These are phyloP conservation scores for Fusarium napiforme DNA, from an alignment of 2,329 filamentous ascomycete species.

Conservation along the genomic window DNA sequence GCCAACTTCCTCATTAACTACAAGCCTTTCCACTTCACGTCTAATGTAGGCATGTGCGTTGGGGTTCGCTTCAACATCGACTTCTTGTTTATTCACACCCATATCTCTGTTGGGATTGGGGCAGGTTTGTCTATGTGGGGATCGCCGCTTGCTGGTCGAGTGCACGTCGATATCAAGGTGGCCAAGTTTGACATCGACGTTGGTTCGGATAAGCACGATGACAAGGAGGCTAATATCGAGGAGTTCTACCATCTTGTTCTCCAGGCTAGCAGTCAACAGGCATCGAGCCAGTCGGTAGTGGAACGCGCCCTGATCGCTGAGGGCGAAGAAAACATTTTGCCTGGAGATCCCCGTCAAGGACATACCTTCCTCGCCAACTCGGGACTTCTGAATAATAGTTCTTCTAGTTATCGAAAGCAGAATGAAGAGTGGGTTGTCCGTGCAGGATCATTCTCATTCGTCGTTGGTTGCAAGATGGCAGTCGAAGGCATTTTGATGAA, in stretches of 20 bases:
- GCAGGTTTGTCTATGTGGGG: conserved; percentile 22
- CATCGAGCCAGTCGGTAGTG: accelerated
- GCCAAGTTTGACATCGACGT: conserved; percentile 43
- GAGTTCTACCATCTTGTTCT: background rate
- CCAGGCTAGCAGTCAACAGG: background rate
- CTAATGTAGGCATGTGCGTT: conserved; percentile 38
- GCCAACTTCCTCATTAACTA: conserved; percentile 31
- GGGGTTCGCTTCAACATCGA: conserved; percentile 32
- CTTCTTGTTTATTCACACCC: conserved; percentile 22
- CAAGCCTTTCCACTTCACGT: conserved; percentile 18
- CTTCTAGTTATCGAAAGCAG: background rate
- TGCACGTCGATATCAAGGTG: conserved; percentile 44
- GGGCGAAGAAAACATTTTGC: too few species aligned
- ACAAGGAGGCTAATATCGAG: too few species aligned
- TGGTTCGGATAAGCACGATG: background rate
- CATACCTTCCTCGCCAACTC: background rate
- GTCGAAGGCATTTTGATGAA: background rate
- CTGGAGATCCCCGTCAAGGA: too few species aligned
- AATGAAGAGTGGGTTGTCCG: background rate
- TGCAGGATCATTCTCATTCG: background rate
- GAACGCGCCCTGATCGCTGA: accelerated
- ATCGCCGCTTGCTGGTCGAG: conserved; percentile 23
- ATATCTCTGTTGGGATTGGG: conserved; percentile 29
- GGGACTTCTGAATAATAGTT: background rate
- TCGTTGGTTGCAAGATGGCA: background rate